Percentiles rank a stretch among this genome's conserved stretches.
Evolutionary conservation across 768 basidiomycete species (phyloP).

Genomic region (Plicaturopsis crispa): DNA sequence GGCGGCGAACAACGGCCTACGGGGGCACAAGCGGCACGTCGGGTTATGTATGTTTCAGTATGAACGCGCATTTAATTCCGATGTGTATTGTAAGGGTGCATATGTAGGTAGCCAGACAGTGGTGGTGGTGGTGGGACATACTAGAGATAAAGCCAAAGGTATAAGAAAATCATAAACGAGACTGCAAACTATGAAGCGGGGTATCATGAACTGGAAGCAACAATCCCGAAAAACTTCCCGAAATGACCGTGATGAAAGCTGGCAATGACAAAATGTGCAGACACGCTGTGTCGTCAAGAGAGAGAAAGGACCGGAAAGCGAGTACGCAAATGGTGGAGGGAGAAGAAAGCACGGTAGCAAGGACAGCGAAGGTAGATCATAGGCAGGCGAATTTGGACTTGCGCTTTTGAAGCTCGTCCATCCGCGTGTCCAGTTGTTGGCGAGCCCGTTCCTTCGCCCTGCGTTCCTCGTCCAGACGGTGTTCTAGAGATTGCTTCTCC

Average conservation of each 20-base stretch:
- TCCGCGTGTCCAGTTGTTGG: constrained; percentile 78
- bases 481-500: constrained; percentile 83
- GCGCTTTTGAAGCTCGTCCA: constrained; percentile 77
- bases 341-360: constrained; percentile 1
- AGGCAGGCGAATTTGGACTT: constrained; percentile 93
- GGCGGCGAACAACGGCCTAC: no score
- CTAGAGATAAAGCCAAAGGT: constrained; percentile 18
- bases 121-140: no score
- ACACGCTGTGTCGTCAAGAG: neutral
- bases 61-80: no score
- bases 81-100: no score
- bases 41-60: no score
- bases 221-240: constrained; percentile 2
- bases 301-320: neutral
- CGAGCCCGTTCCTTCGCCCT: constrained; percentile 84
- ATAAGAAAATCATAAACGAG: constrained; percentile 34
- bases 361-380: constrained; percentile 29
- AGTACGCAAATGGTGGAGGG: neutral
- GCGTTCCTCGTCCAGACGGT: constrained; percentile 79
- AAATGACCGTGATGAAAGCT: constrained; percentile 23
- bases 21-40: no score
- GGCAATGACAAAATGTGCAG: constrained; percentile 1
- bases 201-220: constrained; percentile 13
- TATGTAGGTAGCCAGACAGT: no score
- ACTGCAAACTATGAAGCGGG: constrained; percentile 26